A percentile compares a stretch with the other conserved stretches of the same genome.
Evolutionary conservation across 140 eudicot genomes (phyloP).

Genomic region (Flaveria floridana): DNA sequence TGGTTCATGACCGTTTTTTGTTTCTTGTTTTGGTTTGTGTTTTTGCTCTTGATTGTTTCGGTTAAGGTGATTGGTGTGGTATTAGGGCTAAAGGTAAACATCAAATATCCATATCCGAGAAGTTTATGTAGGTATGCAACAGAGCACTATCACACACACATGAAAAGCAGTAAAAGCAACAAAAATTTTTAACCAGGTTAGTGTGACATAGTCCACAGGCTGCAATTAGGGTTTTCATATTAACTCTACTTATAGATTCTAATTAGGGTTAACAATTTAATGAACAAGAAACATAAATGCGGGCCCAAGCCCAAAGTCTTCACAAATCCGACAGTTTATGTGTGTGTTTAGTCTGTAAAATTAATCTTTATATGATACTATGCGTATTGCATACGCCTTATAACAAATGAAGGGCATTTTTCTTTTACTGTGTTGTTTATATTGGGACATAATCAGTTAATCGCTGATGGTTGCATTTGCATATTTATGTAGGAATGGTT

Average conservation of each 20-base stretch:
- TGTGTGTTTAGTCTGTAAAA: too few species aligned
- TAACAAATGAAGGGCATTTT: background rate
- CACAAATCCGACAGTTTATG: too few species aligned
- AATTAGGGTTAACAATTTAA: too few species aligned
- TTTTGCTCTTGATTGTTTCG: conserved; percentile 6
- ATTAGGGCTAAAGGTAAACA: background rate
- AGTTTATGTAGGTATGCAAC: too few species aligned
- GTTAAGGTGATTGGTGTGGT: background rate
- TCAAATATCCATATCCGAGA: background rate
- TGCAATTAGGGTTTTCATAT: too few species aligned
- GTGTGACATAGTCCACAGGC: too few species aligned
- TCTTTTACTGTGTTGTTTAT: background rate
- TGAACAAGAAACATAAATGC: too few species aligned
- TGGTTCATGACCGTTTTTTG: background rate
- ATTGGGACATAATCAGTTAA: background rate
- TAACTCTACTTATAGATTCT: too few species aligned
- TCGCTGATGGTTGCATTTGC: conserved; percentile 20
- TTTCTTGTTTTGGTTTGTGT: conserved; percentile 20
- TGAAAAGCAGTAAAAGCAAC: too few species aligned
- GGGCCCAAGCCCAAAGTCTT: too few species aligned
- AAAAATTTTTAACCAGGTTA: too few species aligned
- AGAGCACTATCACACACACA: too few species aligned
- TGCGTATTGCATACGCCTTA: background rate
- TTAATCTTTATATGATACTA: background rate
- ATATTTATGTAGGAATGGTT: conserved; percentile 48